Evolutionary conservation across 257 asterid species (phyloP).

Genomic region (Pogostemon cablin): DNA sequence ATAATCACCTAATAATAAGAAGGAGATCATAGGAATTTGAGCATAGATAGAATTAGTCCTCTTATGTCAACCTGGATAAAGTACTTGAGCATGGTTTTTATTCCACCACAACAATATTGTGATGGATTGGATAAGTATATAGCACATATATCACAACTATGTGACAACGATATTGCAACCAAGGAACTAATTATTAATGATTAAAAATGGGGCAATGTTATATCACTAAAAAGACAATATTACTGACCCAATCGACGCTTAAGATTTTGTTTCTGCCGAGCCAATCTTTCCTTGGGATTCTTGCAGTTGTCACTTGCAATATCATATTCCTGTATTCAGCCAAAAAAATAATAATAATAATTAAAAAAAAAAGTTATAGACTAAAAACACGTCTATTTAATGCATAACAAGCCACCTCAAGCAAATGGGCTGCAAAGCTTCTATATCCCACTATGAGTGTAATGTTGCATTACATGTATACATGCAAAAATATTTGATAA

Average conservation of each 20-base stretch:
- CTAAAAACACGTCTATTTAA: constrained; percentile 24
- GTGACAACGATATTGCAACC: constrained; percentile 16
- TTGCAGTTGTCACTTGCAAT: constrained; percentile 73
- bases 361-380: constrained; percentile 15
- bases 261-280: constrained; percentile 91
- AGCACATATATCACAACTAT: constrained; percentile 24
- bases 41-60: background rate
- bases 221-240: constrained; percentile 25
- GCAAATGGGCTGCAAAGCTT: constrained; percentile 3
- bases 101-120: constrained; percentile 13
- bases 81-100: constrained; percentile 6
- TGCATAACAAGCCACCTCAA: constrained; percentile 19
- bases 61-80: background rate
- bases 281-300: constrained; percentile 88
- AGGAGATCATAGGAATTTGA: background rate
- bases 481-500: background rate
- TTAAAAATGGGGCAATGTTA: background rate
- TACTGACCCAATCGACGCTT: constrained; percentile 89
- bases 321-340: constrained; percentile 79
- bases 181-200: background rate
- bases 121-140: constrained; percentile 12
- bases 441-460: background rate
- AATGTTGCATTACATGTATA: background rate
- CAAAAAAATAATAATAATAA: constrained; percentile 2
- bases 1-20: constrained; percentile 5